phyloP scores from a whole-genome alignment of 1,139 yeast genomes.

The Sugiyamaella grinbergsii region DNA sequence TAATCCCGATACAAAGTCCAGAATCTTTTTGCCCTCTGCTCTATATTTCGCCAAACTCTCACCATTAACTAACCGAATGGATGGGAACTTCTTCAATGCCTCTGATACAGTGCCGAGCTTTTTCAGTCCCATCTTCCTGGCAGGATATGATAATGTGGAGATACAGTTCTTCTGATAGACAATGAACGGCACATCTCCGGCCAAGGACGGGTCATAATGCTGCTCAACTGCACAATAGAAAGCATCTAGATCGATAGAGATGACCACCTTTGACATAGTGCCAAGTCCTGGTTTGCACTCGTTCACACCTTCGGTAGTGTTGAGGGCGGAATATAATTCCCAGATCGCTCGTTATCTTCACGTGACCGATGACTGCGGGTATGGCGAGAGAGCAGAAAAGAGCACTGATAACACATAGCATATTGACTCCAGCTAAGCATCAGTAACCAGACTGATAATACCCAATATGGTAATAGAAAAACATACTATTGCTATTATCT shows the following conservation, averaged over 20 bases:
- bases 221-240: slow-evolving; percentile 45
- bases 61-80: slow-evolving; percentile 41
- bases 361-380: background rate
- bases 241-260: slow-evolving; percentile 43
- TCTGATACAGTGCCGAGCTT: slow-evolving; percentile 37
- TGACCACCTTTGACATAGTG: slow-evolving; percentile 26
- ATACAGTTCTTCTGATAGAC: slow-evolving; percentile 43
- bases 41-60: slow-evolving; percentile 42
- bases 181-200: slow-evolving; percentile 38
- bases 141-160: slow-evolving; percentile 44
- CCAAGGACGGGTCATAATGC: slow-evolving; percentile 36
- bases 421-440: no score
- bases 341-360: no score
- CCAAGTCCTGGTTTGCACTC: no score
- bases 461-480: no score
- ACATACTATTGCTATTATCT: no score
- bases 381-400: no score
- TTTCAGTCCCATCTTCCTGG: slow-evolving; percentile 41
- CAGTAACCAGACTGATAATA: no score
- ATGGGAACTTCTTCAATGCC: slow-evolving; percentile 35
- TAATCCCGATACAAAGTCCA: slow-evolving; percentile 33
- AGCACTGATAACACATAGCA: no score
- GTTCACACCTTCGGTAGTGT: no score
- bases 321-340: no score
- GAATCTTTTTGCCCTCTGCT: slow-evolving; percentile 40